Base-by-base conservation (phyloP, 345 rosid species). In the Hibiscus mutabilis region DNA sequence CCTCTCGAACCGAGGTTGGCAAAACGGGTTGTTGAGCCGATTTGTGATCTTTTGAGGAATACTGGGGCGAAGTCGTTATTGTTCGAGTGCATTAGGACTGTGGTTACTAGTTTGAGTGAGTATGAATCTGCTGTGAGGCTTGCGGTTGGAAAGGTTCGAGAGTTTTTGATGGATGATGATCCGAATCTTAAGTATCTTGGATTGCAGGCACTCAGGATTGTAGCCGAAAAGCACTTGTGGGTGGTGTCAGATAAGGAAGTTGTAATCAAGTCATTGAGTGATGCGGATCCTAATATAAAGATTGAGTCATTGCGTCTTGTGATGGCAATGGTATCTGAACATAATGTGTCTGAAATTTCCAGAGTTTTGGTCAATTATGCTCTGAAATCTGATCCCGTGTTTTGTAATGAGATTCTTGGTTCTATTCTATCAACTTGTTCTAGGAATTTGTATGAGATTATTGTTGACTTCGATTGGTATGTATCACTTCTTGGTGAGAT, bases 131-230 rank as follows among this genome's bases (percentile, higher is more conserved):
- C 97, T 22, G 84, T 95, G 82, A 91, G 84, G 81, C 91, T 92
- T 57, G 94, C 96, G 0, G 90, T 86, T 58, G 75, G 14, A 3
- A 95, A 86, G 82, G 75, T 87, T 65, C 74, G 56, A 59, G 99
- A 92, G 78, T 83, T 92, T 77, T 82, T 92, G 82, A 72, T 83
- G 68, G 99, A 90, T 1, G 92, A 95, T 67, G 99, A 95, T 83
- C 92, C 90, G 0, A 92, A 95, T 75, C 91, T 92, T 56, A 95
- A 86, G 88, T 95, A 90, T 86, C 98, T 95, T 14, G 98, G 99
- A 12, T 82, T 92, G 81, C 91, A 89, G 53, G 97, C 91, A 0
- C 84, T 90, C 68, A 74, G 91, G 0, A 80, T 83, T 77, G 84
- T 84, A 69, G 94, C 94, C 5, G 82, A 84, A 0, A 83, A 76